Evolutionary conservation across 2,329 filamentous ascomycete genomes (phyloP), one percentile per base, ranked within the genome.

Genomic region (Parafenestella ontariensis): DNA sequence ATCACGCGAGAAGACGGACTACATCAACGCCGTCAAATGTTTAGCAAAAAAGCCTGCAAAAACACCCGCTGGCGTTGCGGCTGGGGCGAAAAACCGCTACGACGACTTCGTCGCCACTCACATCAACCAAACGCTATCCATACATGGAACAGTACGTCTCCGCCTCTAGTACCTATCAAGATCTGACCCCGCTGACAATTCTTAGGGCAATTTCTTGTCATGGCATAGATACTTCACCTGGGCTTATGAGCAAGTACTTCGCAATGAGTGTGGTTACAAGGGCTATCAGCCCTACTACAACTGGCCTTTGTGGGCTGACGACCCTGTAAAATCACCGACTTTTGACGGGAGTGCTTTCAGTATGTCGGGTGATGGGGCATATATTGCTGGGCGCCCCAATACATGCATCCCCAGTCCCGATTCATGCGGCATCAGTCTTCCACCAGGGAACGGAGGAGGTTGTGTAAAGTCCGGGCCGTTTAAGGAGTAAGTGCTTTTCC

Each of bases 261-360:
- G 67, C 3, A 66, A 75, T 10, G 78, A 80, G 53, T 80, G 78
- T 48, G 76, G 76, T 31, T 81, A 79, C 52, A 71, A 60, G 8
- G 77, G 76, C 45, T 71, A 71, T 37, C 73, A 77, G 42, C 78
- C 78, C 3, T 85, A 83, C 72, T 80, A 79, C 73, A 81, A 85
- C 66, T 85, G 82, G 81, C 77, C 77, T 2, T 76, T 77, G 47
- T 80, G 79, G 70, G 74, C 79, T 2, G 56, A 73, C 2, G 78
- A 85, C 31, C 71, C 71, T 1, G 36, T 52, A 55, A 76, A 78
- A 49, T 84, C 82, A 0, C 81, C 83, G 13, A 66, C 85, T 44
- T 85, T 87, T 55, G 82, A 85, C 59, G 84, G 84, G 44, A 81
- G 79, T 56, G 78, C 77, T 23, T 82, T 78, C 45, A 75, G 78